phyloP scores from a whole-genome alignment of 164 flowering plant species.

The Sedum album region DNA sequence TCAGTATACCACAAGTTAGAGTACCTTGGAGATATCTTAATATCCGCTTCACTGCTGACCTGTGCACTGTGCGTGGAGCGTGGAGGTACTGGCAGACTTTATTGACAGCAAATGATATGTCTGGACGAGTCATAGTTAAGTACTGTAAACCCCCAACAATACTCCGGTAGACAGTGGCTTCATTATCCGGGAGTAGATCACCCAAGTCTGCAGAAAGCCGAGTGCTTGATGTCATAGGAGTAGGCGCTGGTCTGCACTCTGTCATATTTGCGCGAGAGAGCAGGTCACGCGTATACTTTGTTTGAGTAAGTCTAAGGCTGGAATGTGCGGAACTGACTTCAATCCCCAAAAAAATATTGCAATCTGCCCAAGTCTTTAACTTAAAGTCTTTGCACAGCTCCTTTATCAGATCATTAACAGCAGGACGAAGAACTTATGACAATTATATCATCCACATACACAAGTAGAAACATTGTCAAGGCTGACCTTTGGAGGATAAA shows the following conservation, averaged over 20 bases:
- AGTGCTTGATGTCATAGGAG: too few species aligned
- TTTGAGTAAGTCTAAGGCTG: too few species aligned
- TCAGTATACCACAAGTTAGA: not conserved
- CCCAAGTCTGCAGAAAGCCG: too few species aligned
- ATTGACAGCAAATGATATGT: not conserved
- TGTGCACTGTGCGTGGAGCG: not conserved
- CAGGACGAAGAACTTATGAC: not conserved
- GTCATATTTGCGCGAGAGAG: too few species aligned
- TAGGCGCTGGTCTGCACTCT: too few species aligned
- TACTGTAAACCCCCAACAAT: not conserved
- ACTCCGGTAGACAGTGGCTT: not conserved
- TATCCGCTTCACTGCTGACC: not conserved
- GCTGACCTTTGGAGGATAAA: not conserved
- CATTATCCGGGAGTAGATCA: not conserved
- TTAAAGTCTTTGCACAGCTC: not conserved
- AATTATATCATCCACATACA: not conserved
- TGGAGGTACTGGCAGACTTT: constrained; percentile 1
- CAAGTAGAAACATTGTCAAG: too few species aligned
- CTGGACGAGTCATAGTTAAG: not conserved
- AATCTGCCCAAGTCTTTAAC: not conserved
- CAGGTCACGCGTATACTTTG: too few species aligned
- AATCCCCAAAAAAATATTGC: too few species aligned
- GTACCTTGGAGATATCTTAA: not conserved
- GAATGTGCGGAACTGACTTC: too few species aligned
- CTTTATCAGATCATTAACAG: too few species aligned